phyloP scores from a whole-genome alignment of 2,329 filamentous ascomycete species.

The Fusarium haematococcum region DNA sequence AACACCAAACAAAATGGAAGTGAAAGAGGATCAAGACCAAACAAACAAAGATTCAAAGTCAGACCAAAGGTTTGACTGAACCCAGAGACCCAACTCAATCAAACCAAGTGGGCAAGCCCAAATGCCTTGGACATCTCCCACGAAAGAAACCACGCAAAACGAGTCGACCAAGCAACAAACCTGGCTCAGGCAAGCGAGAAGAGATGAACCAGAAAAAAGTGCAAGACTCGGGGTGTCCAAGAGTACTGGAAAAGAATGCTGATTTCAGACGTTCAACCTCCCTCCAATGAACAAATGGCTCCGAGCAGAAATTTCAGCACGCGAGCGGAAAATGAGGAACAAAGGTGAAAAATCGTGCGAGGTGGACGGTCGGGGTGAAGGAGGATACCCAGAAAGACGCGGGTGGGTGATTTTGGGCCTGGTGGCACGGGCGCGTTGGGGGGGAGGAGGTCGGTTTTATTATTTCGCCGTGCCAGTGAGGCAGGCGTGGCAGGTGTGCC shows the following conservation, averaged over 20 bases:
- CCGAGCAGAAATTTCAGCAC: conserved; percentile 10
- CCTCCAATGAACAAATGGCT: conserved; percentile 33
- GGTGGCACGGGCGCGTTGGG: conserved; percentile 4
- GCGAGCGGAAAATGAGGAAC: conserved; percentile 2
- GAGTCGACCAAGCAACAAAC: conserved; percentile 24
- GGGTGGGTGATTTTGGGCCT: conserved; percentile 24
- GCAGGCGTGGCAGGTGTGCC: conserved; percentile 35
- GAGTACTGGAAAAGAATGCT: conserved; percentile 22
- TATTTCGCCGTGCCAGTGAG: conserved; percentile 34
- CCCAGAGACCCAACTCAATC: conserved; percentile 1
- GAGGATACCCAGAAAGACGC: conserved; percentile 17
- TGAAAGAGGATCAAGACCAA: not conserved
- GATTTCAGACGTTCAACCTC: conserved; percentile 3
- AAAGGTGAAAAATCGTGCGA: conserved; percentile 1
- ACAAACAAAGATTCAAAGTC: not conserved
- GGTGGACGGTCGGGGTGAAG: conserved; percentile 5
- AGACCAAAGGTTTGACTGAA: conserved; percentile 1
- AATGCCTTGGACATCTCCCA: not conserved
- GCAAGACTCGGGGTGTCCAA: conserved; percentile 17
- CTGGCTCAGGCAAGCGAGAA: conserved; percentile 13
- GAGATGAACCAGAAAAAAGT: conserved; percentile 3
- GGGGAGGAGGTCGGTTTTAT: conserved; percentile 41
- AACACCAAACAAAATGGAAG: conserved; percentile 13
- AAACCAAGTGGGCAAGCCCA: not conserved
- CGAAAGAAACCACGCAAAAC: conserved; percentile 5